phyloP scores from a whole-genome alignment of 2,329 filamentous ascomycete genomes.

The Fusarium coicis region DNA sequence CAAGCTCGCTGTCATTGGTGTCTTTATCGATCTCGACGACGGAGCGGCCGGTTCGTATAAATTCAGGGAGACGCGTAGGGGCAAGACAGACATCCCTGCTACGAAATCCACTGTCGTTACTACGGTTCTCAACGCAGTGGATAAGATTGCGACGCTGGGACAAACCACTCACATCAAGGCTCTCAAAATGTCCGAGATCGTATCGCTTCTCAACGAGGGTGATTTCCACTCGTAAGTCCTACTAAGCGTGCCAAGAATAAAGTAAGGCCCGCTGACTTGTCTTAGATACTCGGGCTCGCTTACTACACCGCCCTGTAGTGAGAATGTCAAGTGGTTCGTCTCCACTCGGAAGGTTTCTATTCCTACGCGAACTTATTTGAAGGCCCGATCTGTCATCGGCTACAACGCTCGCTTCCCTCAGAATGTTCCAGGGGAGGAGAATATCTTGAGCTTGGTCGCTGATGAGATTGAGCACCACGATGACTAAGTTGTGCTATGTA shows the following conservation, averaged over 20 bases:
- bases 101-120: conserved; percentile 46
- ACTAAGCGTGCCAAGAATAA: background rate
- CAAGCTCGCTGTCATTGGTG: conserved; percentile 45
- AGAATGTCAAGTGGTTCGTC: conserved; percentile 65
- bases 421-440: conserved; percentile 57
- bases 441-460: conserved; percentile 20
- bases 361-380: conserved; percentile 60
- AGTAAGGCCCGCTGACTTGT: conserved; percentile 9
- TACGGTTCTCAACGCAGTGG: conserved; percentile 48
- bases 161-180: conserved; percentile 48
- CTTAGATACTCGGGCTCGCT: conserved; percentile 65
- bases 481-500: background rate
- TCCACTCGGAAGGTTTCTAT: conserved; percentile 60
- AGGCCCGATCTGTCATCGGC: conserved; percentile 63
- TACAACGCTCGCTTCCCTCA: conserved; percentile 68
- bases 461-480: background rate
- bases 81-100: background rate
- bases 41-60: background rate
- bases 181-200: conserved; percentile 57
- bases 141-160: conserved; percentile 53
- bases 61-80: background rate
- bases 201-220: conserved; percentile 42
- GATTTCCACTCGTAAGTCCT: conserved; percentile 44
- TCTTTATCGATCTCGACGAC: conserved; percentile 41
- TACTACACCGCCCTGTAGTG: conserved; percentile 71